Conservation (phyloP, 148 eudicot species). For the Camellia sinensis region DNA sequence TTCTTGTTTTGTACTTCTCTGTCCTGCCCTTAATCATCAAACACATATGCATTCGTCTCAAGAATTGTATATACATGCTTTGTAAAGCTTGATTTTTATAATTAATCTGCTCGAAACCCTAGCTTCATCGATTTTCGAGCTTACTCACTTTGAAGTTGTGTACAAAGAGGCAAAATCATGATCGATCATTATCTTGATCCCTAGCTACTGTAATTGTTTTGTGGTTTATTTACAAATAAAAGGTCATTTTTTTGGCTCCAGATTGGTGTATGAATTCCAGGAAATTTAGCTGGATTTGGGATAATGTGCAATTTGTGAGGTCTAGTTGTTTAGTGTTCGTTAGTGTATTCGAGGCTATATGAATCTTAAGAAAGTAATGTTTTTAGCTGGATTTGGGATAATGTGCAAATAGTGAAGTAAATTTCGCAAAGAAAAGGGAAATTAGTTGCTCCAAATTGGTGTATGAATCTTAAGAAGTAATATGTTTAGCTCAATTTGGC, state of each 20-base stretch:
- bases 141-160: neutral
- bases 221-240: neutral
- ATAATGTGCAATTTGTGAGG: too few relatives aligned
- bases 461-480: neutral
- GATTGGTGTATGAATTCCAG: neutral
- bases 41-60: too few relatives aligned
- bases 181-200: neutral
- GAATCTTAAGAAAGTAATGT: too few relatives aligned
- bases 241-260: neutral
- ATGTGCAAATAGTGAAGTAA: too few relatives aligned
- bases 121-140: neutral
- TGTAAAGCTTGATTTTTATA: neutral
- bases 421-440: neutral
- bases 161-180: neutral
- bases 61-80: neutral
- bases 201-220: neutral
- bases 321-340: too few relatives aligned
- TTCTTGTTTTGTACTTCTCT: neutral
- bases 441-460: neutral
- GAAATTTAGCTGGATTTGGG: neutral
- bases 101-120: constrained; percentile 12
- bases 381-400: too few relatives aligned
- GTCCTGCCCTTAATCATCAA: neutral
- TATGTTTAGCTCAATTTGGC: neutral
- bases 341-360: too few relatives aligned